Base-by-base conservation (phyloP, 2,329 filamentous ascomycete genomes). In the Diplodia sapinea region DNA sequence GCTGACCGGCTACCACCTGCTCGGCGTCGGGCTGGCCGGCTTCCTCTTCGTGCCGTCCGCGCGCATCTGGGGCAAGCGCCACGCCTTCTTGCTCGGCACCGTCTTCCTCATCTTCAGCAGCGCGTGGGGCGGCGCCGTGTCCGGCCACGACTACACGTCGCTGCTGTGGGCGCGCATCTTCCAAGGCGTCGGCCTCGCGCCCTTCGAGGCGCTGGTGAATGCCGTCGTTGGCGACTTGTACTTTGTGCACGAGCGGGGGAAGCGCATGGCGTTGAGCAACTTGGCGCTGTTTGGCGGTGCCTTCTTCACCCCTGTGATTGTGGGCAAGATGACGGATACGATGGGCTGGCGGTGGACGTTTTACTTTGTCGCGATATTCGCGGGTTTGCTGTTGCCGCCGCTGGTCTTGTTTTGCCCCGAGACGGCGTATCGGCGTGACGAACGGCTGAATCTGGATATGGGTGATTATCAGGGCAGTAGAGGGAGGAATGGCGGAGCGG, bases 281-380 rank as follows among this genome's bases (percentile, higher is more conserved):
- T 83, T 91, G 36, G 85, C 87, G n/a, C 80, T 92, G 2, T 92
- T 91, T 70, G 89, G 89, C 2, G 88, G 88, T 17, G 87, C 88
- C 1, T 91, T 91, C 75, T 84, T 91, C 71, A 97, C 94, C 0
- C 94, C 94, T 0, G 92, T 97, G n/a, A 81, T 97, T 29, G 93
- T 94, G 1, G 94, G 94, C 43, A 93, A 93, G 79, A 94, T 97
- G 73, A 93, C 93, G 3, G 80, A 87, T 57, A 82, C 83, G 0
- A 83, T 96, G 61, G 88, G 89, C n/a, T 96, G 93, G 90, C 81
- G 87, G 76, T 97, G 93, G 93, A 90, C 89, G 0, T 97, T 97
- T 75, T 93, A 94, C 78, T 86, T 97, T 51, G 88, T 96, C 15
- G 88, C 93, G 68, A 97, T 97, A 71, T 96, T 97, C 79, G 86